phyloP scores from a whole-genome alignment of 2,329 filamentous ascomycete genomes.

The Colletotrichum filicis region DNA sequence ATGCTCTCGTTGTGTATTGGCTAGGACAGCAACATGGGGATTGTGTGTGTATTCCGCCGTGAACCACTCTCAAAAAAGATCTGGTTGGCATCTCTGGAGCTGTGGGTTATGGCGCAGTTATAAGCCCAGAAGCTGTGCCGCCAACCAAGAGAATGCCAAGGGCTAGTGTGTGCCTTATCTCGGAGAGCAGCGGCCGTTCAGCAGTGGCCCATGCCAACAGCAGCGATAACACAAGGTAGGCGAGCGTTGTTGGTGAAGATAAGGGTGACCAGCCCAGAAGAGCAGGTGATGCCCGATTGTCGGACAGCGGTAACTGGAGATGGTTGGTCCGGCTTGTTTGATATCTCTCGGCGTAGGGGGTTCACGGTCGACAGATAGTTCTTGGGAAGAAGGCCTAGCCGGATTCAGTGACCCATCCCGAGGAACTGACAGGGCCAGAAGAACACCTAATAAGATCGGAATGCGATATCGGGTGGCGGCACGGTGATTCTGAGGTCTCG shows the following conservation, averaged over 20 bases:
- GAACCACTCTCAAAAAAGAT: too few species aligned
- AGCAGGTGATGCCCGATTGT: conserved; percentile 7
- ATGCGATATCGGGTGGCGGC: too few species aligned
- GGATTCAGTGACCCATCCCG: background rate
- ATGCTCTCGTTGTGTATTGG: background rate
- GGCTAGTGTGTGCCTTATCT: background rate
- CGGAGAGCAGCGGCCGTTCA: background rate
- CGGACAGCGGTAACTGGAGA: background rate
- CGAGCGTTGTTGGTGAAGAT: conserved; percentile 7
- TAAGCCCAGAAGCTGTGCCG: background rate
- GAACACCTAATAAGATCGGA: background rate
- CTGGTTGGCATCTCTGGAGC: too few species aligned
- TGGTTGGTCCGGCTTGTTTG: conserved; percentile 1
- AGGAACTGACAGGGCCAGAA: background rate
- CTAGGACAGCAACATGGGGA: too few species aligned
- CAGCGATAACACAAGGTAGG: background rate
- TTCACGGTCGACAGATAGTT: background rate
- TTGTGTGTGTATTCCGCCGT: too few species aligned
- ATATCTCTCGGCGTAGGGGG: conserved; percentile 10
- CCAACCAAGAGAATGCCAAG: background rate
- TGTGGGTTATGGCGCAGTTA: background rate
- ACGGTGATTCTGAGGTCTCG: background rate
- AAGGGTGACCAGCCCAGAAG: conserved; percentile 10
- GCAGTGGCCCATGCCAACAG: background rate
- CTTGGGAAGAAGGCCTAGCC: background rate